Conservation (phyloP, 2,329 filamentous ascomycete genomes). For the Cladophialophora exuberans region DNA sequence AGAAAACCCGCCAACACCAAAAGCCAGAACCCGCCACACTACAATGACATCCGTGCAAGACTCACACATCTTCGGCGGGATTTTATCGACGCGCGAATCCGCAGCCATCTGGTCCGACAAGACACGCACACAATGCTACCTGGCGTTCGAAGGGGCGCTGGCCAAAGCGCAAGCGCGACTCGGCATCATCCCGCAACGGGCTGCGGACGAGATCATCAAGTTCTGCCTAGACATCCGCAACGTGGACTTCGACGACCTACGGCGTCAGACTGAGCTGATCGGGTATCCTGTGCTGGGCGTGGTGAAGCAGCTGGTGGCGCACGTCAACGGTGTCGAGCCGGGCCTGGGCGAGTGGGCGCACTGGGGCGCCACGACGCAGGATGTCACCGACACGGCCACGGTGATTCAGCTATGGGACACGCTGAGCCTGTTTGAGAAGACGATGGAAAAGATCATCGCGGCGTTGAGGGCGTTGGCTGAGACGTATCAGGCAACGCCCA, state of each 20-base stretch:
- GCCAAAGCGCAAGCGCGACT: conserved; percentile 31
- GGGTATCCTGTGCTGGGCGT: conserved; percentile 32
- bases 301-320: conserved; percentile 32
- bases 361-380: conserved; percentile 34
- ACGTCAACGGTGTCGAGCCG: conserved; percentile 27
- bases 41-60: conserved; percentile 32
- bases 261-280: conserved; percentile 30
- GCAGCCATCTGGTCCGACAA: conserved; percentile 33
- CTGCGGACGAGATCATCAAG: conserved; percentile 30
- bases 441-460: conserved; percentile 23
- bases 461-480: conserved; percentile 20
- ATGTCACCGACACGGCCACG: conserved; percentile 33
- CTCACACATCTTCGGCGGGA: conserved; percentile 32
- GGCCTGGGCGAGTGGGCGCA: conserved; percentile 31
- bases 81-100: conserved; percentile 30
- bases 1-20: background rate
- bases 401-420: conserved; percentile 34
- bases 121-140: conserved; percentile 32
- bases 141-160: conserved; percentile 30
- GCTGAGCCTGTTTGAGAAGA: conserved; percentile 26
- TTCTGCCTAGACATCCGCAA: conserved; percentile 29
- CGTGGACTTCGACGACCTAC: conserved; percentile 29
- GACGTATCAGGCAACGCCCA: conserved; percentile 29
- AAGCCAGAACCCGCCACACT: background rate
- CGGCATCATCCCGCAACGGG: conserved; percentile 31